Evolutionary conservation across 768 basidiomycete species (phyloP).

Genomic region (Suillus weaverae): DNA sequence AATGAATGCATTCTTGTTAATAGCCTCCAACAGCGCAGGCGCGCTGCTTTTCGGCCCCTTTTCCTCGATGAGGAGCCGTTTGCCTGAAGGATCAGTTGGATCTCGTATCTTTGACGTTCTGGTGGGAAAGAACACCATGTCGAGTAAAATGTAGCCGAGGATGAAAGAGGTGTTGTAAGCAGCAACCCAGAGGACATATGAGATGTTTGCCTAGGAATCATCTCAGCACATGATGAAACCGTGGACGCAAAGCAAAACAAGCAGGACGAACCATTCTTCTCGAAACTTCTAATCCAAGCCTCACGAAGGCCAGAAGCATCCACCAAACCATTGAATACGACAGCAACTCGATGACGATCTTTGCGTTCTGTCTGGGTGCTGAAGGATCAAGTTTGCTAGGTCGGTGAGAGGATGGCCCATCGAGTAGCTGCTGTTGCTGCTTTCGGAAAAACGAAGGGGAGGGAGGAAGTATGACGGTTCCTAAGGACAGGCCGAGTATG

Average conservation of each 20-base stretch:
- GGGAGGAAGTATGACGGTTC: slow-evolving; percentile 78
- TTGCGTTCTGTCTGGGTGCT: slow-evolving; percentile 59
- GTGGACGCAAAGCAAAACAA: not conserved
- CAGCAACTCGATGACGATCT: slow-evolving; percentile 74
- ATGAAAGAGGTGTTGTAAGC: slow-evolving; percentile 89
- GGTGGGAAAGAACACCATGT: slow-evolving; percentile 65
- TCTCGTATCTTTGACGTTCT: slow-evolving; percentile 31
- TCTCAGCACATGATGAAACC: not conserved
- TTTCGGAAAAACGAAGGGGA: slow-evolving; percentile 70
- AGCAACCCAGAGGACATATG: slow-evolving; percentile 86
- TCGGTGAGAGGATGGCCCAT: slow-evolving; percentile 10
- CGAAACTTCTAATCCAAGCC: slow-evolving; percentile 47
- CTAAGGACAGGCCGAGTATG: slow-evolving; percentile 78
- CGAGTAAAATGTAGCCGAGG: slow-evolving; percentile 75
- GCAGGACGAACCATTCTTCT: slow-evolving; percentile 55
- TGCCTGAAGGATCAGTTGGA: slow-evolving; percentile 23
- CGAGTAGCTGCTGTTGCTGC: slow-evolving; percentile 34
- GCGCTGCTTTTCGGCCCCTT: slow-evolving; percentile 27
- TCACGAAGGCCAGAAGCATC: slow-evolving; percentile 46
- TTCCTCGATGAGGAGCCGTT: slow-evolving; percentile 27
- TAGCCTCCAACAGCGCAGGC: slow-evolving; percentile 66
- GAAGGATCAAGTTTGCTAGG: slow-evolving; percentile 14
- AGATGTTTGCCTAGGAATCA: slow-evolving; percentile 68
- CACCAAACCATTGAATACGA: slow-evolving; percentile 84
- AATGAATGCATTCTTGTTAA: slow-evolving; percentile 78